Conservation (phyloP, 2,329 filamentous ascomycete genomes). For the Colletotrichum tofieldiae region DNA sequence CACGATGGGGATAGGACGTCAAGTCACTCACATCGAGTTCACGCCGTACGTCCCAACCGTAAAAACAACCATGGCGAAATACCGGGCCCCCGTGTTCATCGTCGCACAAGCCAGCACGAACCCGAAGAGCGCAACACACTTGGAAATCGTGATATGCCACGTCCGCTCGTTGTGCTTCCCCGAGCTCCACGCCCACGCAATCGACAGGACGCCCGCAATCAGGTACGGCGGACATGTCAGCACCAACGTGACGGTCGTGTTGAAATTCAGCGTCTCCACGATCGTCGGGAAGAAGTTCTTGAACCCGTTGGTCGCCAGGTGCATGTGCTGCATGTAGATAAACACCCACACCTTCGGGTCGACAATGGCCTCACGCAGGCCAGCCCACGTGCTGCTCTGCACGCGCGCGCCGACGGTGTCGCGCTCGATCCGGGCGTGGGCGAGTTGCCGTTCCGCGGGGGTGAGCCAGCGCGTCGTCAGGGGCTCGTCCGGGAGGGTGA, state of each 20-base stretch:
- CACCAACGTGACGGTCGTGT: slow-evolving; percentile 58
- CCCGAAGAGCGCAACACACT: slow-evolving; percentile 54
- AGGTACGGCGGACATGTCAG: slow-evolving; percentile 63
- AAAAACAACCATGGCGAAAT: slow-evolving; percentile 51
- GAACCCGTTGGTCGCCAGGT: slow-evolving; percentile 61
- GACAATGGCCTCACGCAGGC: slow-evolving; percentile 58
- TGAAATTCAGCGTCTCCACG: slow-evolving; percentile 57
- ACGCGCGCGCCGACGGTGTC: slow-evolving; percentile 49
- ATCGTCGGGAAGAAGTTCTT: slow-evolving; percentile 60
- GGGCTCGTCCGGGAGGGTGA: slow-evolving; percentile 56
- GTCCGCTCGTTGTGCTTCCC: slow-evolving; percentile 64
- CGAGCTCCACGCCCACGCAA: slow-evolving; percentile 50
- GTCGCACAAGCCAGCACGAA: slow-evolving; percentile 48
- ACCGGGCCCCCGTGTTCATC: slow-evolving; percentile 50
- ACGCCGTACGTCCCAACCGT: slow-evolving; percentile 50
- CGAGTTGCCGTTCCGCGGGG: slow-evolving; percentile 56
- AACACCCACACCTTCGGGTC: slow-evolving; percentile 64
- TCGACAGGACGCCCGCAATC: slow-evolving; percentile 56
- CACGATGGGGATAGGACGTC: not conserved
- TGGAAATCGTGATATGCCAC: slow-evolving; percentile 62
- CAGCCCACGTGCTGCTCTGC: slow-evolving; percentile 54
- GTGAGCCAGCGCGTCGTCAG: slow-evolving; percentile 56
- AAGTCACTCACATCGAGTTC: slow-evolving; percentile 50
- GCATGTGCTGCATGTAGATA: slow-evolving; percentile 64
- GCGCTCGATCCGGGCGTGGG: slow-evolving; percentile 55